Evolutionary conservation across 768 basidiomycete species (phyloP), one percentile per base, ranked within the genome.

Genomic region (Gyrodon lividus): DNA sequence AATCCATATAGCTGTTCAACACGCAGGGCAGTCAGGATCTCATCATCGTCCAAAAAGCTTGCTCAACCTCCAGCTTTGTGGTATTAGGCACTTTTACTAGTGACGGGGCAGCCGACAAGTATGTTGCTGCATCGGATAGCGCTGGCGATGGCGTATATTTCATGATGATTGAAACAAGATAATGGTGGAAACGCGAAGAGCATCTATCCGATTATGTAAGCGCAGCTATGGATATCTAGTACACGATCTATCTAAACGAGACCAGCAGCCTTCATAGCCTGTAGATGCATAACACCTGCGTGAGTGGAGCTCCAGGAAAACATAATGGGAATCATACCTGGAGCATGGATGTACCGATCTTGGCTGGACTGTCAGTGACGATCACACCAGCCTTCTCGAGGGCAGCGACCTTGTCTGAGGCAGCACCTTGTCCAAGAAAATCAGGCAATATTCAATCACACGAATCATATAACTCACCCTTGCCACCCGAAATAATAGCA

Each of bases 401-500:
- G 30, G 92, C 92, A 48, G 78, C 82, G 38, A 98, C 93, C 74
- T 99, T 99, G 76, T 98, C 97, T 23, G 77, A 79, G 5, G 97
- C 97, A 55, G 92, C 92, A 69, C 89, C 87, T 87, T 57, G 22
- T 55, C 35, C 42, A 23, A 44, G 13, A 54, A 39, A 23, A 45
- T 10, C 16, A 20, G 23, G 26, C 42, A 43, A 23, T 6, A n/a
- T 28, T 28, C 26, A 28, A 17, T 5, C 43, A 17, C 14, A n/a
- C n/a, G 12, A 6, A 30, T 20, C 0, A 43, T 35, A 3, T 33
- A 44, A 50, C 75, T 61, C 47, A 82, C 95, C 97, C 77, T 98
- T 99, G 39, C 97, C 97, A 55, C 97, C 97, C 46, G 91, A 86
- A 56, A 98, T 98, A 70, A 98, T 98, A 55, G 97, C 97, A 59